phyloP scores from a whole-genome alignment of 2,329 filamentous ascomycete species.

The Pseudocercospora fijiensis region DNA sequence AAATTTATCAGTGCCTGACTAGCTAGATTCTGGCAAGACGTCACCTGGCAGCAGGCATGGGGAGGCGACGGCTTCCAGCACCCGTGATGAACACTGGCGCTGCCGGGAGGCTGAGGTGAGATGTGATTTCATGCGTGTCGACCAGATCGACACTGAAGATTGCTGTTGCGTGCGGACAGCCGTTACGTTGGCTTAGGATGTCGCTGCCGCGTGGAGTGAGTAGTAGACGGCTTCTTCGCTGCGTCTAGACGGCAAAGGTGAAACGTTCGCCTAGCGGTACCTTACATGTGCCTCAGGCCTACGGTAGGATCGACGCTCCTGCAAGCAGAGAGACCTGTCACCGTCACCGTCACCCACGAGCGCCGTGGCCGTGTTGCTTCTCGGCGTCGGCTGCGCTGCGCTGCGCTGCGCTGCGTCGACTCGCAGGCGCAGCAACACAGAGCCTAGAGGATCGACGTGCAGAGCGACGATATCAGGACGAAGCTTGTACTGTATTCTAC shows the following conservation, averaged over 20 bases:
- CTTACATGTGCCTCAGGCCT: slow-evolving; percentile 21
- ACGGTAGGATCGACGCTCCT: slow-evolving; percentile 15
- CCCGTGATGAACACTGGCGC: background rate
- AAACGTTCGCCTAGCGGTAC: slow-evolving; percentile 10
- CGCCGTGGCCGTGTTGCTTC: background rate
- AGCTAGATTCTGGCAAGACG: background rate
- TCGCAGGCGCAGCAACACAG: slow-evolving; percentile 5
- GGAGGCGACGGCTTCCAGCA: slow-evolving; percentile 1
- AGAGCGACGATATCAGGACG: slow-evolving; percentile 4
- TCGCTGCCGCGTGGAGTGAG: background rate
- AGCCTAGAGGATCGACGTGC: slow-evolving; percentile 14
- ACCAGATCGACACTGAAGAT: background rate
- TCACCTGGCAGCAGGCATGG: slow-evolving; percentile 4
- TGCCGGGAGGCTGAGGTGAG: background rate
- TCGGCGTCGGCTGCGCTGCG: slow-evolving; percentile 10
- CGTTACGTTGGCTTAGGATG: background rate
- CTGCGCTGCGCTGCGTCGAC: slow-evolving; percentile 12
- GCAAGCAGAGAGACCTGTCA: slow-evolving; percentile 5
- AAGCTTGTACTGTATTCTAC: slow-evolving; percentile 9
- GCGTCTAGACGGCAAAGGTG: background rate
- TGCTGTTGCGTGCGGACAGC: background rate
- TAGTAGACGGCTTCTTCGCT: slow-evolving; percentile 1
- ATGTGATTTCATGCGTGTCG: slow-evolving; percentile 2
- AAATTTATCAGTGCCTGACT: background rate
- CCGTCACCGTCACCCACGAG: background rate